phyloP scores from a whole-genome alignment of 1,284 basidiomycete genomes.

The Apiotrichum laibachii region DNA sequence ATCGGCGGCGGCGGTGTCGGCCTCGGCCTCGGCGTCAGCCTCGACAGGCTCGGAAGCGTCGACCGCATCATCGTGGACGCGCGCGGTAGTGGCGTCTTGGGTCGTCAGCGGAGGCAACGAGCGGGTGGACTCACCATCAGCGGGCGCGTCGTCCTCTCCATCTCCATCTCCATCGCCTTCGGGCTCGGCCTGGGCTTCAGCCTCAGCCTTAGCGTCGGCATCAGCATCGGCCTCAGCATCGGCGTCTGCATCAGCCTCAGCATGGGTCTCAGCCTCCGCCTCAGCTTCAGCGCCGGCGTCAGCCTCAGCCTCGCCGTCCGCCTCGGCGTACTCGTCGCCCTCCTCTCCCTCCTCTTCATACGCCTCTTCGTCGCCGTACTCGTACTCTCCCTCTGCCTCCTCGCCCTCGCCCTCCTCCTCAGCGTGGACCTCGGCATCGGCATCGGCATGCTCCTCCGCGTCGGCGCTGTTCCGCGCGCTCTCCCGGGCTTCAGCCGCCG shows the following conservation, averaged over 20 bases:
- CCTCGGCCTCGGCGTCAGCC: constrained; percentile 42
- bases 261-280: background rate
- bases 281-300: constrained; percentile 5
- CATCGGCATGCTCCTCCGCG: constrained; percentile 57
- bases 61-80: background rate
- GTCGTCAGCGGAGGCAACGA: background rate
- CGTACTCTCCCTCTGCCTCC: constrained; percentile 5
- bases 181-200: background rate
- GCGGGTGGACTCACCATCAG: background rate
- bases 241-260: background rate
- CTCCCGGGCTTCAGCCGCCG: constrained; percentile 59
- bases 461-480: constrained; percentile 48
- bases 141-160: background rate
- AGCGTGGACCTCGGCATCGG: constrained; percentile 1
- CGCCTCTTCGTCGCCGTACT: constrained; percentile 10
- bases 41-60: constrained; percentile 11
- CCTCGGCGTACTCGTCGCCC: constrained; percentile 10
- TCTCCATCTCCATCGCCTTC: background rate
- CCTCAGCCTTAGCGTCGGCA: constrained; percentile 3
- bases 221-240: constrained; percentile 2
- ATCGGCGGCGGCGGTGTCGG: background rate
- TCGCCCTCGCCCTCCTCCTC: background rate
- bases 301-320: constrained; percentile 4
- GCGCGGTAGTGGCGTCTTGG: background rate
- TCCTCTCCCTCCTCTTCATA: constrained; percentile 4